Evolutionary conservation across 139 green algal genomes (phyloP), one percentile per base, ranked within the genome.

Genomic region (Chlamydomonas sphaeroides): DNA sequence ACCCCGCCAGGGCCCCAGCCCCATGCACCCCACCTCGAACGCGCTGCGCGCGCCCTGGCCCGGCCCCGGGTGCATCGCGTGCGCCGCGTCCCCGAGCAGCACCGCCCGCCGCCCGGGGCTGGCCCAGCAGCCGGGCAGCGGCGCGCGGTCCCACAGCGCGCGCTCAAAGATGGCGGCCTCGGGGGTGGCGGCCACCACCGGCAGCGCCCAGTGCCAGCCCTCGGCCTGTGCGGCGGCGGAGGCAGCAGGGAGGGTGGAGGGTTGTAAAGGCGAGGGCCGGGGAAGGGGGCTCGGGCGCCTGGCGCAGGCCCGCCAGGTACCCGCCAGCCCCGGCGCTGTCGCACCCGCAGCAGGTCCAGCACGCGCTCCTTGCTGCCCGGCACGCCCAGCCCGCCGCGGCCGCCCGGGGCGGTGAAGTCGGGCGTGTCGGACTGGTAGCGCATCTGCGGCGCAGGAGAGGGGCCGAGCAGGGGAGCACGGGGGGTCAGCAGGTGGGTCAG

Each of bases 121-220:
- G 67, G 53, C 62, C 77, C 74, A 65, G 21, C 48, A 51, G 51
- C 77, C 18, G 38, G 63, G 57, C 48, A 88, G 62, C 5, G 86
- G 89, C 41, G 84, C 30, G 28, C 84, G 70, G 76, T 91, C 89
- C 71, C 85, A 83, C 70, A 88, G 83, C 61, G 86, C 86, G 0
- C 89, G 84, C 84, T 92, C 89, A 71, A 91, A 92, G 32, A 92
- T 86, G 65, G 65, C n/a, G 35, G 68, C 30, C 71, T 92, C 89
- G 45, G 80, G 65, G 1, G 84, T 90, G 45, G 85, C 88, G 33
- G 85, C 75, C 35, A 91, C 59, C 18, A 80, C 5, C 18, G 74
- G 74, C 41, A 80, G 17, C 30, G 15, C 18, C 59, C 41, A 62
- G 20, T 80, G 33, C 33, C 70, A 59, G 30, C 68, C 68, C 10